Evolutionary conservation across 2,329 filamentous ascomycete genomes (phyloP).

Genomic region (Neopestalotiopsis clavispora): DNA sequence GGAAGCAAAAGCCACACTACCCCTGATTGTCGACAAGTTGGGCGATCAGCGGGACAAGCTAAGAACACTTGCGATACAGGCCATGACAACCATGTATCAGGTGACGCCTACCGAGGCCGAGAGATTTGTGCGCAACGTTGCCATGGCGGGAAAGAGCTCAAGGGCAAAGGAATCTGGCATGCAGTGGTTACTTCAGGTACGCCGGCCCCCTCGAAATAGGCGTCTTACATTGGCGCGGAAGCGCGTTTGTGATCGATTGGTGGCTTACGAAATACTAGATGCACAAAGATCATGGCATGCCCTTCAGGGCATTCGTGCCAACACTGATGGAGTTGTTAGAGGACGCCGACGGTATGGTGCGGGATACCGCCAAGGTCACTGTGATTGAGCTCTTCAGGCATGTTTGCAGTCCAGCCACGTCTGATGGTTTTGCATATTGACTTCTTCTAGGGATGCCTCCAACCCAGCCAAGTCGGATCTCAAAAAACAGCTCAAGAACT

Average conservation of each 20-base stretch:
- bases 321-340: constrained; percentile 85
- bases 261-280: constrained; percentile 56
- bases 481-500: constrained; percentile 82
- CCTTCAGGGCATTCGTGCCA: constrained; percentile 84
- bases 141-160: constrained; percentile 79
- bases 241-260: background rate
- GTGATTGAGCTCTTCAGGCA: constrained; percentile 88
- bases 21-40: constrained; percentile 80
- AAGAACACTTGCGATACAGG: constrained; percentile 73
- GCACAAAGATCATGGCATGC: constrained; percentile 78
- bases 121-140: constrained; percentile 76
- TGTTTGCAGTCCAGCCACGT: constrained; percentile 26
- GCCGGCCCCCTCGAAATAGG: constrained; percentile 12
- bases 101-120: constrained; percentile 77
- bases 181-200: constrained; percentile 81
- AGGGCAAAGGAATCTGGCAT: constrained; percentile 85
- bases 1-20: constrained; percentile 73
- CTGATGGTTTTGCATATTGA: background rate
- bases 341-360: constrained; percentile 86
- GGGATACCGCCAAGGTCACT: constrained; percentile 81
- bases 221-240: background rate
- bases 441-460: constrained; percentile 68
- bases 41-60: constrained; percentile 89
- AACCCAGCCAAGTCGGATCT: constrained; percentile 86
- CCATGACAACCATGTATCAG: constrained; percentile 77